Evolutionary conservation across 306 rosid species (phyloP), one percentile per base, ranked within the genome.

Genomic region (Corylus heterophylla): DNA sequence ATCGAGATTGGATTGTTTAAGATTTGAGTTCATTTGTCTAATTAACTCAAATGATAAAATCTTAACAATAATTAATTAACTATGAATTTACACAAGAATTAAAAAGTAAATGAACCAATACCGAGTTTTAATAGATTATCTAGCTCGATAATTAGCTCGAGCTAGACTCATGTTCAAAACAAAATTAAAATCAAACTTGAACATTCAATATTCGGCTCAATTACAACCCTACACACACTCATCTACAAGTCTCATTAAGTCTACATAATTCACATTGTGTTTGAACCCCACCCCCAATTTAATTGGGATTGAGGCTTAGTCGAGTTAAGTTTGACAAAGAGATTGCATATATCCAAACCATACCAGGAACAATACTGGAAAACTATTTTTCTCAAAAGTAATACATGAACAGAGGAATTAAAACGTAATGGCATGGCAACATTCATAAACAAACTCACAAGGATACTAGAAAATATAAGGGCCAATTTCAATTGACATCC

Each of bases 401-500:
- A 49, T 39, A 12, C 45, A 42, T 5, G 7, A 42, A 42, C 45
- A 42, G 45, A 42, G 45, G 45, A 49, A 61, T 73, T 2, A 50
- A 39, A 18, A n/a, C 11, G 63, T n/a, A 62, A 63, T 4, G 12
- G 14, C 8, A 51, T 49, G 29, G 17, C n/a, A 22, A 49, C 22
- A 27, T 37, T 0, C 59, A 59, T 12, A 67, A 64, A 1, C 8
- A 69, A 52, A 74, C 31, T 79, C 17, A 76, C 67, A 85, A 90
- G 97, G 98, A 95, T 95, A 92, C 98, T 91, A 96, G 81, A 95
- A 90, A 78, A 95, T 49, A 54, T 90, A 95, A 71, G 98, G 97
- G 54, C 98, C 98, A n/a, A 90, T 92, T 86, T 95, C 98, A 31
- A 95, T 71, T 5, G 98, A 92, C 98, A 95, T 95, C 90, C 98